Conservation (phyloP, 1,284 basidiomycete species). For the Irpex sp. region DNA sequence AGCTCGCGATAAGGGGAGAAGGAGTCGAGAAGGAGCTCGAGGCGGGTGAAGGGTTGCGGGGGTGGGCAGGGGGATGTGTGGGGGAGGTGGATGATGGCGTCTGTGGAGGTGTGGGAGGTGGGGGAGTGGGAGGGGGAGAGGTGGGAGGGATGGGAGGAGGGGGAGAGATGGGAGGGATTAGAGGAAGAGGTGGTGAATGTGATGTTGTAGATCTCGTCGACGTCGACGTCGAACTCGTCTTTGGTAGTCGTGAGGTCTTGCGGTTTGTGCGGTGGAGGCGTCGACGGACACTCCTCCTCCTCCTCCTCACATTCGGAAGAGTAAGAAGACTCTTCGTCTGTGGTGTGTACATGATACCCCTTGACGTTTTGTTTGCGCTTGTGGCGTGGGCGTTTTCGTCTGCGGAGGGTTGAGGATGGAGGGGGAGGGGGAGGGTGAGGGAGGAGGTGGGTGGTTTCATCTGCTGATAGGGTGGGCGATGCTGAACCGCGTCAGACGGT, state of each 20-base stretch:
- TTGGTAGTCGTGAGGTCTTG: too few relatives aligned
- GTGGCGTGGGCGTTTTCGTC: neutral
- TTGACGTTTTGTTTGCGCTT: neutral
- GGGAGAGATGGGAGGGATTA: too few relatives aligned
- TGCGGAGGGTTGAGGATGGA: neutral
- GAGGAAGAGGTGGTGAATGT: neutral
- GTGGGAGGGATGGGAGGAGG: too few relatives aligned
- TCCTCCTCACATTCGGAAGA: neutral
- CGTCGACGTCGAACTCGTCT: neutral
- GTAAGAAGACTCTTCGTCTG: constrained; percentile 5
- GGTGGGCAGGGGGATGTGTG: too few relatives aligned
- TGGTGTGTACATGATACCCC: constrained; percentile 7
- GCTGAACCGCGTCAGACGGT: too few relatives aligned
- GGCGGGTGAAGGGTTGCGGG: too few relatives aligned
- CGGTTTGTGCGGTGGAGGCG: neutral
- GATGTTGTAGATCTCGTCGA: neutral
- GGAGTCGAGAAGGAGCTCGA: constrained; percentile 40
- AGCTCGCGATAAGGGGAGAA: constrained; percentile 57
- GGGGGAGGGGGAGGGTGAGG: too few relatives aligned
- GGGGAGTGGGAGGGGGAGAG: too few relatives aligned
- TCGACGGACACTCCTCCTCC: neutral
- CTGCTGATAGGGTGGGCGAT: neutral
- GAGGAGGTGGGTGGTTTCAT: neutral
- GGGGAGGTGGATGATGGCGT: too few relatives aligned
- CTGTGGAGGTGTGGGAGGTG: too few relatives aligned